Conservation (phyloP, 257 asterid species). For the Capsicum baccatum region DNA sequence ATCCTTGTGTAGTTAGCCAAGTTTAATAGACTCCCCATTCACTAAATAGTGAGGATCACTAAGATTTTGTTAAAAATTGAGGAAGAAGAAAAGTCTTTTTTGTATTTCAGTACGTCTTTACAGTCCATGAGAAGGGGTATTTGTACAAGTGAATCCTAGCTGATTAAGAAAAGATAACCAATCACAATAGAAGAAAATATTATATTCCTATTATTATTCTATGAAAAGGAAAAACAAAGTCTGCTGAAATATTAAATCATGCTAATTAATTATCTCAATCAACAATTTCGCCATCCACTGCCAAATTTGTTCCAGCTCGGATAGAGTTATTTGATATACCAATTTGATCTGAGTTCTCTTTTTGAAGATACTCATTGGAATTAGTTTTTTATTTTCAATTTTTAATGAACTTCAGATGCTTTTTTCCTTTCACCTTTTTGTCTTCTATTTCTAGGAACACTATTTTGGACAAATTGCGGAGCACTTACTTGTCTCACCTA, state of each 20-base stretch:
- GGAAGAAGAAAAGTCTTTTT: background rate
- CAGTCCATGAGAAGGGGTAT: background rate
- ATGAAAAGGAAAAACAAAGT: too few species aligned
- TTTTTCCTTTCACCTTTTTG: background rate
- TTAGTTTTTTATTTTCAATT: background rate
- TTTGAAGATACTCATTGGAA: background rate
- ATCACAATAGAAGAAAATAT: too few species aligned
- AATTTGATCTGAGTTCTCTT: background rate
- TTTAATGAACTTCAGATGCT: background rate
- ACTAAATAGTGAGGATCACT: background rate
- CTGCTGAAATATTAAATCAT: too few species aligned
- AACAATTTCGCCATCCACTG: too few species aligned
- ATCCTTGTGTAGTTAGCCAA: background rate
- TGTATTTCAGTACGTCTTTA: background rate
- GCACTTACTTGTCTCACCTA: background rate
- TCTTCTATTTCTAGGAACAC: background rate
- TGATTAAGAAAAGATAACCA: too few species aligned
- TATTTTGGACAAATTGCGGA: background rate
- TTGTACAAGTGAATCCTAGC: too few species aligned
- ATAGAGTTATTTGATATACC: background rate
- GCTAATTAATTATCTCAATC: too few species aligned
- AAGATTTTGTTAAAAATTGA: background rate
- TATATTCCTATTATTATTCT: too few species aligned
- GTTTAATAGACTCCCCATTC: background rate
- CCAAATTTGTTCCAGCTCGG: background rate